These are phyloP conservation scores for Asterochloris erici DNA, from an alignment of 139 green algal species.

Conservation along the genomic window DNA sequence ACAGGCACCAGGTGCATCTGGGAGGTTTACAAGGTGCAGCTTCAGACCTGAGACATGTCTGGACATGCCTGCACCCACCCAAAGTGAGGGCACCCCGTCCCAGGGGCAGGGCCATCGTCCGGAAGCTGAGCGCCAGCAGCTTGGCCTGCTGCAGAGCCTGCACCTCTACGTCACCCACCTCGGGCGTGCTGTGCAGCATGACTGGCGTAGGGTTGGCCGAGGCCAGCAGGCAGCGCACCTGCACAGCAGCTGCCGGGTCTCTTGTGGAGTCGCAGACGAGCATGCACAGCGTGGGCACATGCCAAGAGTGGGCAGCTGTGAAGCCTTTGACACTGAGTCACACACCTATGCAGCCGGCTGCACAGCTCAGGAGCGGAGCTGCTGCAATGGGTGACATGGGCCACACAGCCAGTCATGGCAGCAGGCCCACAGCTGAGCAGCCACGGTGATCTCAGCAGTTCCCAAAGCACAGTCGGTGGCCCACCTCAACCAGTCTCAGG, in stretches of 20 bases:
- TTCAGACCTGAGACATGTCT: background rate
- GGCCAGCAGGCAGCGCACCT: constrained; percentile 49
- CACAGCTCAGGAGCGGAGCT: background rate
- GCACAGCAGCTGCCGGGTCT: constrained; percentile 14
- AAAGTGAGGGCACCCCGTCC: constrained; percentile 80
- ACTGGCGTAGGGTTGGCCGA: constrained; percentile 34
- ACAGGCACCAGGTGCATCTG: background rate
- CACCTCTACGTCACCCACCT: constrained; percentile 46
- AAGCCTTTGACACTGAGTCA: background rate
- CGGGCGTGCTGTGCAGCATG: constrained; percentile 25
- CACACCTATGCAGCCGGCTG: background rate
- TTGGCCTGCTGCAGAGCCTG: constrained; percentile 47
- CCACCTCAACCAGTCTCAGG: constrained; percentile 65
- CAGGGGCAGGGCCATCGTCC: constrained; percentile 76
- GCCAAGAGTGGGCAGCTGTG: background rate
- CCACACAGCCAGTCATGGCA: background rate
- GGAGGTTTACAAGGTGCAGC: background rate
- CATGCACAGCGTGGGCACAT: background rate
- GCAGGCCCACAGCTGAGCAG: background rate
- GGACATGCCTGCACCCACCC: constrained; percentile 19
- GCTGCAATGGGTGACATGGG: background rate
- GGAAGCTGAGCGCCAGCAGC: constrained; percentile 63
- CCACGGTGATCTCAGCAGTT: background rate
- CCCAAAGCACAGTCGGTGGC: background rate
- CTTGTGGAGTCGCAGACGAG: background rate